These are phyloP conservation scores for Auricularia cornea DNA, from an alignment of 768 basidiomycete genomes.

Conservation along the genomic window DNA sequence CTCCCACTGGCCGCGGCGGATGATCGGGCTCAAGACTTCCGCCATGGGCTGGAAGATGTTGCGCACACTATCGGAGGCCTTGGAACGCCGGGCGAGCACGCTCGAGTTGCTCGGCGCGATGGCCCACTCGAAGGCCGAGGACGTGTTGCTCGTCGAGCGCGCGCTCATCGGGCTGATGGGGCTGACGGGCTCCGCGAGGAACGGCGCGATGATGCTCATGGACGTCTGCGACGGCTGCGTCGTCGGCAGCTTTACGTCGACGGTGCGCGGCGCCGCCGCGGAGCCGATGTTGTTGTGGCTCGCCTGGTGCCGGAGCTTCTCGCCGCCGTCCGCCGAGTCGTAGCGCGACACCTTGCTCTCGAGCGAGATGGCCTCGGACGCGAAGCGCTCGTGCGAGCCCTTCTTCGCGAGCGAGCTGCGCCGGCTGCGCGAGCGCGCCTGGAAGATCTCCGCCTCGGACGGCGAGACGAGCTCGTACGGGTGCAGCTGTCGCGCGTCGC, in stretches of 20 bases:
- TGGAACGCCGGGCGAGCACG: neutral
- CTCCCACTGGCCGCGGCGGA: constrained; percentile 80
- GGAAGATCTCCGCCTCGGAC: neutral
- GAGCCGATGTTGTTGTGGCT: neutral
- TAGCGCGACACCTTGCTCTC: neutral
- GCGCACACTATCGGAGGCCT: neutral
- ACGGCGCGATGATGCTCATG: neutral
- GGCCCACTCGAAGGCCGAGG: neutral
- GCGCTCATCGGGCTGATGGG: neutral
- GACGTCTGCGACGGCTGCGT: neutral
- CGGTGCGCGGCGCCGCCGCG: too few relatives aligned
- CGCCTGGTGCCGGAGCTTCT: neutral
- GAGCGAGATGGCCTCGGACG: neutral
- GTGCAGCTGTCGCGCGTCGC: constrained; percentile 15
- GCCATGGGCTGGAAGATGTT: constrained; percentile 57
- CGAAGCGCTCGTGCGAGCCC: neutral
- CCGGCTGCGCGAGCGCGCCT: neutral
- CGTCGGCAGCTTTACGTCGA: neutral
- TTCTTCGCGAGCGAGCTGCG: neutral
- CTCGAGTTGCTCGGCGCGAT: neutral
- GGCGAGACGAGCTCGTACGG: constrained; percentile 12
- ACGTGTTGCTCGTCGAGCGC: neutral
- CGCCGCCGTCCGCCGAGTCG: neutral
- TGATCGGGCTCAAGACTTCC: constrained; percentile 55
- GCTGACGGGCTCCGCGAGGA: neutral